These are phyloP conservation scores for Hamigera avellanea DNA, from an alignment of 495 filamentous ascomycete species.

Conservation along the genomic window DNA sequence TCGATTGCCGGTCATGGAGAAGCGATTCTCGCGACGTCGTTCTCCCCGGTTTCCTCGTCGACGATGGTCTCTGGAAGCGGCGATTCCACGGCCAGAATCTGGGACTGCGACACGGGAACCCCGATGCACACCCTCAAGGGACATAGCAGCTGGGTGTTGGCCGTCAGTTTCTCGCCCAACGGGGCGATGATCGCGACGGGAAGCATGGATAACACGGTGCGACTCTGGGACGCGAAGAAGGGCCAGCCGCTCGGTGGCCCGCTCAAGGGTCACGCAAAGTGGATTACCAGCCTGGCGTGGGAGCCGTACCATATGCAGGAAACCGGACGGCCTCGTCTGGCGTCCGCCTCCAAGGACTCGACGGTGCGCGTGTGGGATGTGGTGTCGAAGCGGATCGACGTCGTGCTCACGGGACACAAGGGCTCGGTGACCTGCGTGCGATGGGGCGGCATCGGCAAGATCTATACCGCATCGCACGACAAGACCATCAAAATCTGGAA, in stretches of 20 bases:
- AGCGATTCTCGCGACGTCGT: constrained; percentile 78
- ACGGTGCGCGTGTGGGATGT: constrained; percentile 86
- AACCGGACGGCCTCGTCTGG: constrained; percentile 63
- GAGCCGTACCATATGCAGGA: constrained; percentile 85
- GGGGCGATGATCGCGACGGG: constrained; percentile 76
- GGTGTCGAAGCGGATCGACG: constrained; percentile 63
- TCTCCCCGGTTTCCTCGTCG: constrained; percentile 71
- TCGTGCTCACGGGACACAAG: constrained; percentile 79
- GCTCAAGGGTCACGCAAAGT: constrained; percentile 84
- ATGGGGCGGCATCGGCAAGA: constrained; percentile 83
- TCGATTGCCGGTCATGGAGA: constrained; percentile 87
- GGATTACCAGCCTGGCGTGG: constrained; percentile 82
- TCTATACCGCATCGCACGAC: constrained; percentile 88
- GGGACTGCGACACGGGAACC: constrained; percentile 92
- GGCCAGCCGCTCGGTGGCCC: constrained; percentile 65
- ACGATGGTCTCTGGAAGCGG: constrained; percentile 83
- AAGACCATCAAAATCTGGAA: constrained; percentile 92
- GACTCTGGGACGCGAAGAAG: constrained; percentile 80
- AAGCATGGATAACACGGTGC: constrained; percentile 84
- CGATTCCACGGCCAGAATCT: constrained; percentile 85
- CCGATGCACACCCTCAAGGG: constrained; percentile 83
- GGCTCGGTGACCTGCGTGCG: constrained; percentile 78
- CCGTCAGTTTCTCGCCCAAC: constrained; percentile 77
- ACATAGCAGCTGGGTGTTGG: constrained; percentile 88
- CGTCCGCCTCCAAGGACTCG: constrained; percentile 80